Evolutionary conservation across 2,329 filamentous ascomycete species (phyloP).

Genomic region (Trichophyton rubrum): DNA sequence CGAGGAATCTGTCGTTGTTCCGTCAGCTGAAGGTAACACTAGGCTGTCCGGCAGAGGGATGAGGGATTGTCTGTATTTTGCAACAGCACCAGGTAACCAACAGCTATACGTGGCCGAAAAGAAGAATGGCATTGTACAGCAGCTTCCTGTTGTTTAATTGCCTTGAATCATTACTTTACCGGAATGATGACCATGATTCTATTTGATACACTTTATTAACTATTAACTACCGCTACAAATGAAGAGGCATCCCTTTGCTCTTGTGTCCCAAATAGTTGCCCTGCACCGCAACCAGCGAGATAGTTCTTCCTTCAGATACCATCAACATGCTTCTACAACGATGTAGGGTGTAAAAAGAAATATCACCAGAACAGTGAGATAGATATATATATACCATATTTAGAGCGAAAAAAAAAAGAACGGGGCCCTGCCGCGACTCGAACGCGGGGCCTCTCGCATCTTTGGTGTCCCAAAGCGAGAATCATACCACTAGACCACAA

Average conservation of each 20-base stretch:
- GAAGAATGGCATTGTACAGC: neutral
- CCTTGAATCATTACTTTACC: too few species aligned
- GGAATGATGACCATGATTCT: too few species aligned
- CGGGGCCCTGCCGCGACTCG: constrained; percentile 13
- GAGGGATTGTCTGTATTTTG: neutral
- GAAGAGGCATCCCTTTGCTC: too few species aligned
- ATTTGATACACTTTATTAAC: too few species aligned
- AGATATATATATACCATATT: neutral
- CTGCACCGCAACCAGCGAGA: too few species aligned
- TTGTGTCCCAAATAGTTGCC: too few species aligned
- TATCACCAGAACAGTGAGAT: too few species aligned
- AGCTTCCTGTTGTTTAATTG: neutral
- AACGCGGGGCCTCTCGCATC: constrained; percentile 12
- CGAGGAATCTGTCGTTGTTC: neutral
- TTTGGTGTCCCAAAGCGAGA: constrained; percentile 49
- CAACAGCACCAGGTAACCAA: neutral
- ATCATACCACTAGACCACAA: constrained; percentile 56
- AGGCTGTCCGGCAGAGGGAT: neutral
- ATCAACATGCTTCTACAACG: too few species aligned
- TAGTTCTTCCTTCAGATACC: too few species aligned
- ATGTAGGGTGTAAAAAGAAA: too few species aligned
- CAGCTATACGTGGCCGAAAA: neutral
- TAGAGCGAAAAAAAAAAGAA: neutral
- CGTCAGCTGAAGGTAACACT: neutral
- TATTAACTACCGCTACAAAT: too few species aligned